Evolutionary conservation across 2,329 filamentous ascomycete genomes (phyloP), one percentile per base, ranked within the genome.

Genomic region (Ceratocystis cubensis): DNA sequence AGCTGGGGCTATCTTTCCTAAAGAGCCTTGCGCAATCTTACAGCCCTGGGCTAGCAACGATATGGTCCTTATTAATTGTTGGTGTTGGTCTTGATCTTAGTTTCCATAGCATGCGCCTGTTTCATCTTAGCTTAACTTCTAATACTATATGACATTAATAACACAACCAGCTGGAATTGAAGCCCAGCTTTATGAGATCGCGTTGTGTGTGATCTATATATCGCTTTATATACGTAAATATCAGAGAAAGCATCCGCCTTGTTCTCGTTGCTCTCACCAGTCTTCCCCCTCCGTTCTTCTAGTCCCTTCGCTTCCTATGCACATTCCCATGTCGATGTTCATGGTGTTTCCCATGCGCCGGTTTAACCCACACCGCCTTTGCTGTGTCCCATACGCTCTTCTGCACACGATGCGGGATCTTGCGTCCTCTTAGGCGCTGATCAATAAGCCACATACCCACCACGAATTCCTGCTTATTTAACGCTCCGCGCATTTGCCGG

Each of bases 361-460:
- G 41, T 20, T 63, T 63, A 10, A 79, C 74, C 71, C 74, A 75
- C 70, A 82, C 74, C 2, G 78, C 81, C 69, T 76, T 78, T 22
- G 80, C 88, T 71, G 88, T 91, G 37, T 80, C 81, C 89, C 89
- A 94, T 4, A 93, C 87, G 71, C 87, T 91, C 63, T 87, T 84
- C 64, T 81, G 81, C 8, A 93, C 87, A 71, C 82, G 83, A 15
- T 81, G 77, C 0, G 90, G 89, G 22, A 93, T 78, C 78, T 94
- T 94, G 68, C 89, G 78, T 1, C 89, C 90, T 70, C 88, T 84
- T n/a, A 94, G 76, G 68, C 88, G 78, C 78, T 92, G 88, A 73
- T 94, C 89, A 45, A 94, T 83, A 62, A 94, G 76, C 88, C 89
- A 94, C 77, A 90, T 81, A 8, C 89, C 89, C 1, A 93, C 88